Evolutionary conservation across 805 yeast genomes (phyloP).

Genomic region (Saccharomycopsis javanensis): DNA sequence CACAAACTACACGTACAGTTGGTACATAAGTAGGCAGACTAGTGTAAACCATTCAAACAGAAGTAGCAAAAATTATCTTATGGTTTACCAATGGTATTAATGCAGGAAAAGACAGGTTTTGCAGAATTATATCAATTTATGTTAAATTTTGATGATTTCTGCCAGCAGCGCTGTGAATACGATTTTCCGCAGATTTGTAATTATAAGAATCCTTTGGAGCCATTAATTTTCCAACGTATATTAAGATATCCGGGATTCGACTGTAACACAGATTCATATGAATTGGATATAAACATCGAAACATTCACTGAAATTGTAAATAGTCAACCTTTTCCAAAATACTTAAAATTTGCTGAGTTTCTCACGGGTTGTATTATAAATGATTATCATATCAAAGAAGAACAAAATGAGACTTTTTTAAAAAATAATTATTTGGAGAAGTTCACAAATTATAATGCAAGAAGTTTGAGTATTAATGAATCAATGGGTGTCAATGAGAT

Average conservation of each 20-base stretch:
- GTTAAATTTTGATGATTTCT: background rate
- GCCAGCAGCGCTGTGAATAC: background rate
- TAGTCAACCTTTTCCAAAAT: background rate
- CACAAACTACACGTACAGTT: too few species aligned
- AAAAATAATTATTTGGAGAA: background rate
- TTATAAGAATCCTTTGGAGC: background rate
- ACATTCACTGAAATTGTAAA: background rate
- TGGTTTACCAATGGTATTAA: background rate
- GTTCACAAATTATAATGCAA: background rate
- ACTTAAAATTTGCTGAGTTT: background rate
- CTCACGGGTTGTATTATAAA: background rate
- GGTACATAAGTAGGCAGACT: too few species aligned
- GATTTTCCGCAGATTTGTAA: background rate
- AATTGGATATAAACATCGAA: background rate
- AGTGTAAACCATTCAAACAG: too few species aligned
- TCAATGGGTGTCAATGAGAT: background rate
- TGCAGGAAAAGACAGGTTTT: background rate
- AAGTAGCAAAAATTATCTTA: too few species aligned
- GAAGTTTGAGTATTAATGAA: background rate
- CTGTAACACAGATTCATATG: background rate
- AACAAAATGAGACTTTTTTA: background rate
- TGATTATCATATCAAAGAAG: background rate
- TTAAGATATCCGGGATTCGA: background rate
- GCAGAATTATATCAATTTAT: background rate
- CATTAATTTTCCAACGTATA: background rate